Percentiles rank a stretch among this genome's conserved stretches.
These are phyloP conservation scores for Striga asiatica DNA, from an alignment of 257 asterid genomes.

Conservation along the genomic window DNA sequence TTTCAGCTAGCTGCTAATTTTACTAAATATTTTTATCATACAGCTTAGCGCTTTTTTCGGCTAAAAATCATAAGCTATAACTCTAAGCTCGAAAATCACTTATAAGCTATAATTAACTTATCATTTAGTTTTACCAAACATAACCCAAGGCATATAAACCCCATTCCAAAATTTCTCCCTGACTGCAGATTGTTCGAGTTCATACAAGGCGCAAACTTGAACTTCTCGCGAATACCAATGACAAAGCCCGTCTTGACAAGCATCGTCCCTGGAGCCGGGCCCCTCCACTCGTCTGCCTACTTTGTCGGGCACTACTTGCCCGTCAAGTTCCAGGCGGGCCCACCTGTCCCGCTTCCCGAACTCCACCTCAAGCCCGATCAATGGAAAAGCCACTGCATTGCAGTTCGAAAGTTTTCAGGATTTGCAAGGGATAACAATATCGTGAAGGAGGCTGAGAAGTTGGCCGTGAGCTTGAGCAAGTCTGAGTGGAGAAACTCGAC, in stretches of 20 bases:
- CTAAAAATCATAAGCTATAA: too few species aligned
- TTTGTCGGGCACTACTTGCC: conserved; percentile 49
- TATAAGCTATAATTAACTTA: too few species aligned
- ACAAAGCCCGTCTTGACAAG: conserved; percentile 73
- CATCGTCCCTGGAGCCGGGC: conserved; percentile 77
- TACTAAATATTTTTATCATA: too few species aligned
- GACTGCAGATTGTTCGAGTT: conserved; percentile 56
- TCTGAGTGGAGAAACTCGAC: conserved; percentile 62
- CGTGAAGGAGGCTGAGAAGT: conserved; percentile 71
- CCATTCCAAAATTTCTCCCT: neutral
- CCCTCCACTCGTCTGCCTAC: conserved; percentile 74
- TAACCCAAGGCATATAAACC: too few species aligned
- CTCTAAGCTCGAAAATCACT: too few species aligned
- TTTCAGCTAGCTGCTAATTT: too few species aligned
- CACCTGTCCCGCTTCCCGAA: conserved; percentile 73
- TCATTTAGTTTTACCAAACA: too few species aligned
- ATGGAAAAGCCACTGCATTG: conserved; percentile 56
- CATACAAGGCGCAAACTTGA: conserved; percentile 77
- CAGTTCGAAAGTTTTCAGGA: conserved; percentile 69
- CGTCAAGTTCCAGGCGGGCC: conserved; percentile 39
- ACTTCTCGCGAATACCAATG: conserved; percentile 53
- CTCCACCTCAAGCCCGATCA: conserved; percentile 52
- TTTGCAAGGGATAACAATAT: conserved; percentile 67
- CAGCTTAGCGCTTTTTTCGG: too few species aligned
- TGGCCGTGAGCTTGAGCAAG: conserved; percentile 56